Evolutionary conservation across 2,329 filamentous ascomycete species (phyloP), one percentile per base, ranked within the genome.

Genomic region (Penicillium sp.): DNA sequence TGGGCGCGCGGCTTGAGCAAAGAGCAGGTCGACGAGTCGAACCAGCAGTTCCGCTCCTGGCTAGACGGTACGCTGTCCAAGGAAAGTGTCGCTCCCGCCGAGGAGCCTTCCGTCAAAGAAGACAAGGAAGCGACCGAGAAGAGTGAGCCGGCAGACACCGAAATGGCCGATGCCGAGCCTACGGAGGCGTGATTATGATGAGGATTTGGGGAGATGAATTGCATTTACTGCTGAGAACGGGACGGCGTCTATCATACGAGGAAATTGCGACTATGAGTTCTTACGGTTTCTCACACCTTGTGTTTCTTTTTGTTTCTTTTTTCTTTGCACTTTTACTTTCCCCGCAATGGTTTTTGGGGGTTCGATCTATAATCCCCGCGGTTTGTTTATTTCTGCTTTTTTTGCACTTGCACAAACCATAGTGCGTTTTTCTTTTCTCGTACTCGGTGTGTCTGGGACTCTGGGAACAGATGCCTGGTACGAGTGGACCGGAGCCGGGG

Each of bases 1-100:
- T 78, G 76, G 75, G 74, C 75, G 50, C 74, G 73, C 44, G 72
- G 71, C 20, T 59, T 76, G 26, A 71, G 69, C 56, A 73, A 74
- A 46, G 74, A 76, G 46, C 66, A 77, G 51, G 74, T 77, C 26
- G 72, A 74, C 27, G 68, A 69, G 49, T 64, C 68, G 18, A 75
- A 75, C 40, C 66, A 72, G 47, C 67, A 69, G 20, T 76, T 75
- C 62, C 69, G 71, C 16, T 70, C 67, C 14, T 76, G 73, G 74
- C 61, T 74, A 34, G 66, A 69, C 44, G 68, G 70, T 2, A 56
- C 49, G 8, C 44, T 53, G 6, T 50, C 54, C 2, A 57, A 60
- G 26, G 57, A 45, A n/a, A 34, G 14, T 52, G 49, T 8, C 34
- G 41, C 43, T 2, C 49, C 47, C n/a, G 49, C 46, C 16, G 51